Conservation (phyloP, 1,284 basidiomycete genomes). For the Melampsora abietis-canadensis region DNA sequence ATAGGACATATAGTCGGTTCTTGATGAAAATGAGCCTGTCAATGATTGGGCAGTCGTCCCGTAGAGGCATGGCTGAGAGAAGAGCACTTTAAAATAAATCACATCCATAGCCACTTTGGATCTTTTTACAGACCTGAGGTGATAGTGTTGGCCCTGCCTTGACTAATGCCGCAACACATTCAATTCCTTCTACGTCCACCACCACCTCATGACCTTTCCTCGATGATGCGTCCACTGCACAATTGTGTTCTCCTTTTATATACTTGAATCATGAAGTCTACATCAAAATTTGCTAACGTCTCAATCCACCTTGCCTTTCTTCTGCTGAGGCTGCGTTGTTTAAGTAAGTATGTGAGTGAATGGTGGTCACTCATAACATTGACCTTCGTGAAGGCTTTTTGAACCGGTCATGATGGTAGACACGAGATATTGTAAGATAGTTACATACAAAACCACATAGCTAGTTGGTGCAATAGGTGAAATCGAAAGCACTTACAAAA, state of each 20-base stretch:
- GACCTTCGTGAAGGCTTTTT: no score
- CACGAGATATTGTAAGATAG: no score
- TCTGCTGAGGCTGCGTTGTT: background rate
- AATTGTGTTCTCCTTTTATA: no score
- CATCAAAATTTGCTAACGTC: no score
- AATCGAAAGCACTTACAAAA: no score
- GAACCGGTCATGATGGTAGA: no score
- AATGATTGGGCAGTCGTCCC: background rate
- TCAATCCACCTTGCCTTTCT: no score
- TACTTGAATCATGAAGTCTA: no score
- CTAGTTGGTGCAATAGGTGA: no score
- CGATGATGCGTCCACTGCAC: background rate
- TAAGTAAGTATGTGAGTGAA: background rate
- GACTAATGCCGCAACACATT: background rate
- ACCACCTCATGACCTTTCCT: background rate
- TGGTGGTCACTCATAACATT: background rate
- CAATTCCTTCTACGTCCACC: background rate
- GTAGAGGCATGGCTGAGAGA: no score
- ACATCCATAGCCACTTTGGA: background rate
- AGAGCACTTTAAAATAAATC: no score
- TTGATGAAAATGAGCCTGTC: constrained; percentile 2
- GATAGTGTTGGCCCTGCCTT: background rate
- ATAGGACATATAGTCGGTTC: background rate
- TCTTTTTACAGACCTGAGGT: background rate
- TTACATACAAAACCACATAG: no score